phyloP scores from a whole-genome alignment of 1,284 basidiomycete species.

The Coriolopsis trogii region DNA sequence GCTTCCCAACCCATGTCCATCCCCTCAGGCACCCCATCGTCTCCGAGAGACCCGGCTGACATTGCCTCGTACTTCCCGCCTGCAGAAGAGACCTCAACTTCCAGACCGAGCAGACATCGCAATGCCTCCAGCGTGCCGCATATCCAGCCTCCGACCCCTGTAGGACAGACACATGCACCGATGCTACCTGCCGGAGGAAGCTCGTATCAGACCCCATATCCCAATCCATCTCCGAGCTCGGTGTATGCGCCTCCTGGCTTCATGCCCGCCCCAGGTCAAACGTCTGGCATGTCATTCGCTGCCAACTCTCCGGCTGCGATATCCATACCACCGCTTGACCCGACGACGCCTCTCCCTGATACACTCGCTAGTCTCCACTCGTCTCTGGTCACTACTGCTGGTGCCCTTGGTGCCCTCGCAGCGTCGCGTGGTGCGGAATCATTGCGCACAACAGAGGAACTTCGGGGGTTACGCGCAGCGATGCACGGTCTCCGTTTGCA shows the following conservation, averaged over 20 bases:
- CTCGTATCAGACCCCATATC: constrained; percentile 1
- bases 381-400: constrained; percentile 59
- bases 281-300: constrained; percentile 11
- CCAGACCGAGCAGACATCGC: constrained; percentile 14
- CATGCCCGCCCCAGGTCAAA: constrained; percentile 5
- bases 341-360: constrained; percentile 61
- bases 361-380: constrained; percentile 62
- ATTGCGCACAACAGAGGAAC: constrained; percentile 75
- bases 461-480: constrained; percentile 71
- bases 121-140: constrained; percentile 2
- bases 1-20: background rate
- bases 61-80: constrained; percentile 56
- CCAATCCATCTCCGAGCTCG: constrained; percentile 2
- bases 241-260: constrained; percentile 12
- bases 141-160: constrained; percentile 2
- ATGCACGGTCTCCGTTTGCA: constrained; percentile 84
- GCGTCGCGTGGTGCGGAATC: constrained; percentile 53
- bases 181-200: constrained; percentile 8
- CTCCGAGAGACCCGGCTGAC: constrained; percentile 20
- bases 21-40: background rate
- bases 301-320: constrained; percentile 31
- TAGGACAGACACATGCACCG: constrained; percentile 2
- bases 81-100: constrained; percentile 13
- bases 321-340: constrained; percentile 59
- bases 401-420: constrained; percentile 35